Evolutionary conservation across 371 early-diverging fungal genomes (phyloP), one percentile per base, ranked within the genome.

Genomic region (Mortierella sp.): DNA sequence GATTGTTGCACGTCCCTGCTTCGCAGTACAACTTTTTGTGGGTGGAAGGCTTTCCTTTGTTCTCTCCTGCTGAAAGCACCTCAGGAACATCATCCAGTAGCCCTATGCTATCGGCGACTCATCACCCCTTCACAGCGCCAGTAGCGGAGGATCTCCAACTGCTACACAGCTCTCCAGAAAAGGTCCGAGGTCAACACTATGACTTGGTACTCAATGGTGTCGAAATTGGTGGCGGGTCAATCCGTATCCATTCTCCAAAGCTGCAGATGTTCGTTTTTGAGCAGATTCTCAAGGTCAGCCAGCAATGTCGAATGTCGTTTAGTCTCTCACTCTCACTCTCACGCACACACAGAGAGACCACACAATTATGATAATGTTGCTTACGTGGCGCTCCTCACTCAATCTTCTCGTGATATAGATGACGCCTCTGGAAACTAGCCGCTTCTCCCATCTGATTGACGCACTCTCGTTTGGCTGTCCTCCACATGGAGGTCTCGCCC

Each of bases 121-220:
- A 96, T 69, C 95, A 96, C 71, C 97, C 97, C 1, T 96, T 96
- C 70, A 96, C 97, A 5, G 93, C 96, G 1, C 96, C 95, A 0
- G 81, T 82, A 14, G 80, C 84, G 5, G 83, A 89, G 25, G 92
- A 94, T 67, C 77, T 91, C 6, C 79, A 84, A 1, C 64, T 91
- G 17, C 71, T 96, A 3, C 78, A 79, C 12, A 83, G 78, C 5
- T 72, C 88, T 8, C 94, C 94, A 0, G 86, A 82, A 47, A 69
- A 81, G 63, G 91, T 90, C 2, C 87, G 88, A 8, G 96, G 93
- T 12, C 92, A 91, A 72, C 95, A 95, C 68, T 95, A 95, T 63
- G 97, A 96, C 74, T 72, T 96, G 34, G 95, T 96, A 0, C 79
- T 96, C 47, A 95, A 96, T 67, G 96, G 97, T 8, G 88, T 91